Conservation (phyloP, 305 asterid genomes). For the Solanum hybrid region DNA sequence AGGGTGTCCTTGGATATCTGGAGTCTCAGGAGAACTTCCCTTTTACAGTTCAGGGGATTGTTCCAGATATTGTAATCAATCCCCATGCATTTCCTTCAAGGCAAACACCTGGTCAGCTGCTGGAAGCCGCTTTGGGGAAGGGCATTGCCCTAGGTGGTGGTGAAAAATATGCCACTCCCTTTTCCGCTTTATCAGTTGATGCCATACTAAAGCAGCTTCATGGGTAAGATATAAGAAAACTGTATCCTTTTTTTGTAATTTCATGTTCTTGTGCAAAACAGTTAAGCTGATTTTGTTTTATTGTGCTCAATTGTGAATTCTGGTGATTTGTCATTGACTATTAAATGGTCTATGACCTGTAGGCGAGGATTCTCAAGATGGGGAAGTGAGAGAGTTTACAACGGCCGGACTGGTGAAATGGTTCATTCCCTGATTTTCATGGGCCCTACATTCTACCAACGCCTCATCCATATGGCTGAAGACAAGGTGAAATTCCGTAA, state of each 20-base stretch:
- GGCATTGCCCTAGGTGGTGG: conserved; percentile 80
- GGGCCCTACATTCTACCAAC: conserved; percentile 92
- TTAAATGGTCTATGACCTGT: conserved; percentile 8
- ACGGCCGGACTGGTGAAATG: conserved; percentile 73
- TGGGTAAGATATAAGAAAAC: conserved; percentile 32
- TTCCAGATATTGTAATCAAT: conserved; percentile 90
- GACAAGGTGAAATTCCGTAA: conserved; percentile 89
- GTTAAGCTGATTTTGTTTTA: background rate
- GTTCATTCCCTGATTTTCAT: conserved; percentile 56
- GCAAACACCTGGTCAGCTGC: conserved; percentile 90
- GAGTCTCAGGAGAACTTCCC: conserved; percentile 93
- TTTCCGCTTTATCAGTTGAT: conserved; percentile 63
- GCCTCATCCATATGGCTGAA: conserved; percentile 90
- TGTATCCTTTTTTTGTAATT: background rate
- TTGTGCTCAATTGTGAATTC: background rate
- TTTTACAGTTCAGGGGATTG: conserved; percentile 76
- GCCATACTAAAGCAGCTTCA: conserved; percentile 73
- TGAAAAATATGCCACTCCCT: conserved; percentile 82
- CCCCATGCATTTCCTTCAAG: conserved; percentile 97
- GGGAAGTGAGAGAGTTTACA: conserved; percentile 78
- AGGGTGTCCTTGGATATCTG: conserved; percentile 84
- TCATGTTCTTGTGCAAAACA: background rate
- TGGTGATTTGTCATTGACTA: background rate
- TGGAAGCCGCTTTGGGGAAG: conserved; percentile 85
- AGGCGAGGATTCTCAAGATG: conserved; percentile 79